phyloP scores from a whole-genome alignment of 495 filamentous ascomycete species.

The Penicillium bialowiezense region DNA sequence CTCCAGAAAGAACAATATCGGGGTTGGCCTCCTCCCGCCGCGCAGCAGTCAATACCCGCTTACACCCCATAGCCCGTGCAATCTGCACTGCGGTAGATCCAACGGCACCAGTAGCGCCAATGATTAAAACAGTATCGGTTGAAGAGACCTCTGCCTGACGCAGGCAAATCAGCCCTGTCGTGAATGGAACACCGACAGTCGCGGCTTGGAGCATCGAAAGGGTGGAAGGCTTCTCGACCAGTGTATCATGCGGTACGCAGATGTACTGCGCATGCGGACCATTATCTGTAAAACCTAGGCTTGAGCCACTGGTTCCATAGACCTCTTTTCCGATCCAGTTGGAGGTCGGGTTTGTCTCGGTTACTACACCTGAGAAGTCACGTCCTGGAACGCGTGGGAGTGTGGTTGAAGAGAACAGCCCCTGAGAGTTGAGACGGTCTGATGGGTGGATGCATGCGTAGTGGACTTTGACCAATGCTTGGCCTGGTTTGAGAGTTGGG shows the following conservation, averaged over 20 bases:
- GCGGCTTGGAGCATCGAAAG: conserved; percentile 17
- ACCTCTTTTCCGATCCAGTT: conserved; percentile 21
- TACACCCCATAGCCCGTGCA: conserved; percentile 16
- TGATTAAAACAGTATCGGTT: conserved; percentile 14
- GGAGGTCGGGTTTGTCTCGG: not conserved
- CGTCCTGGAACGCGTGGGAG: conserved; percentile 41
- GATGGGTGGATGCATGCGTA: conserved; percentile 36
- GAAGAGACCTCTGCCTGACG: conserved; percentile 2
- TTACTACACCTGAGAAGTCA: conserved; percentile 22
- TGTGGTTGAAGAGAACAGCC: conserved; percentile 33
- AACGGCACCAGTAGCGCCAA: conserved; percentile 20
- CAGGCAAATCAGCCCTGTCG: conserved; percentile 16
- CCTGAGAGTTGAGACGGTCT: conserved; percentile 39
- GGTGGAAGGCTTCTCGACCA: conserved; percentile 13
- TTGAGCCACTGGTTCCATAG: conserved; percentile 19
- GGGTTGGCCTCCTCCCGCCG: conserved; percentile 4
- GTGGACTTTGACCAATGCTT: conserved; percentile 15
- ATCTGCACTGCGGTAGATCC: conserved; percentile 18
- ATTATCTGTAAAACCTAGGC: conserved; percentile 13
- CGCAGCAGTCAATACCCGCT: conserved; percentile 14
- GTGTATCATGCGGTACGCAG: conserved; percentile 7
- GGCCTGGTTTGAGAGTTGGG: conserved; percentile 10
- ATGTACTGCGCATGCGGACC: conserved; percentile 20
- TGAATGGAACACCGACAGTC: conserved; percentile 20
- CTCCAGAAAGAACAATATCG: conserved; percentile 8